A percentile compares a stretch with the other conserved stretches of the same genome.
phyloP scores from a whole-genome alignment of 805 yeast species.

The Teunomyces cretensis region DNA sequence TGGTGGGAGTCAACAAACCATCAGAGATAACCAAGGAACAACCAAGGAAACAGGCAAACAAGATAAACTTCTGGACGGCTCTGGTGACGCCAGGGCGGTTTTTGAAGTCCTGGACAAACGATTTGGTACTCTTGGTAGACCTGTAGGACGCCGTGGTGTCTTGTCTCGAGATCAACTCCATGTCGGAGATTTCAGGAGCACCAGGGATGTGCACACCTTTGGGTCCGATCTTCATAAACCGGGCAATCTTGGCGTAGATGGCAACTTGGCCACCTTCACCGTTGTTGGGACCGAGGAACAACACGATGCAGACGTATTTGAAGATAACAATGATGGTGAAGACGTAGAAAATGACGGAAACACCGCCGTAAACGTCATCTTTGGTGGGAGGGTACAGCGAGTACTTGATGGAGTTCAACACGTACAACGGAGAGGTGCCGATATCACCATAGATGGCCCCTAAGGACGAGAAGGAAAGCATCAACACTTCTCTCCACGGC shows the following conservation, averaged over 20 bases:
- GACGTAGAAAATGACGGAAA: constrained; percentile 54
- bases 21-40: constrained; percentile 59
- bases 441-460: constrained; percentile 68
- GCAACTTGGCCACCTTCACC: constrained; percentile 69
- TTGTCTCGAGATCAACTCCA: constrained; percentile 32
- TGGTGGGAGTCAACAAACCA: constrained; percentile 63
- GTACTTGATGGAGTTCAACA: constrained; percentile 34
- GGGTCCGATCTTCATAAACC: constrained; percentile 47
- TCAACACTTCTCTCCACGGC: constrained; percentile 20
- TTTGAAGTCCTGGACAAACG: constrained; percentile 14
- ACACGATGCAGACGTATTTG: constrained; percentile 52
- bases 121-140: constrained; percentile 14
- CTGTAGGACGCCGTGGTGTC: constrained; percentile 33
- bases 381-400: constrained; percentile 29
- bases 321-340: constrained; percentile 52
- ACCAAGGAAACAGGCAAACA: constrained; percentile 49
- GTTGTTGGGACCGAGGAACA: constrained; percentile 51
- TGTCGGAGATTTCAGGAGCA: constrained; percentile 28
- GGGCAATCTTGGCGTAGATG: constrained; percentile 57
- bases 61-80: constrained; percentile 30
- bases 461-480: constrained; percentile 44
- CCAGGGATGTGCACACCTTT: constrained; percentile 46
- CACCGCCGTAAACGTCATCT: constrained; percentile 48
- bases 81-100: constrained; percentile 25
- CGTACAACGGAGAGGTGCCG: constrained; percentile 62